Conservation (phyloP, 1,284 basidiomycete genomes). For the Marasmius oreades region DNA sequence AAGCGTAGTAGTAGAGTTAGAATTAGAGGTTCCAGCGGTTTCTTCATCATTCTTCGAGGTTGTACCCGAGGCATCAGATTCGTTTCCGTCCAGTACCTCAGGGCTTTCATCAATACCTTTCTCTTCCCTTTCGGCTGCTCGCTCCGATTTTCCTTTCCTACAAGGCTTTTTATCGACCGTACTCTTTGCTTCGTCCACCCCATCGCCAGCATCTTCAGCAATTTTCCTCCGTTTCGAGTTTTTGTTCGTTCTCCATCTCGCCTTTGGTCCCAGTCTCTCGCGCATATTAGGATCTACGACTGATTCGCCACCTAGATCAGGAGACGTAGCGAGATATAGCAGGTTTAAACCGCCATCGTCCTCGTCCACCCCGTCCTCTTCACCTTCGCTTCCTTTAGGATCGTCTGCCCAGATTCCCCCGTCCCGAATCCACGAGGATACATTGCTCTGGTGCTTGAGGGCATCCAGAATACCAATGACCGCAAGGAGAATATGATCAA, state of each 20-base stretch:
- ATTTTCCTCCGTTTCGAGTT: not conserved
- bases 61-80: not conserved
- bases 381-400: slow-evolving; percentile 8
- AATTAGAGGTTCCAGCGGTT: not conserved
- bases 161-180: too few species aligned
- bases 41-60: not conserved
- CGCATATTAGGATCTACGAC: not conserved
- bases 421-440: slow-evolving; percentile 63
- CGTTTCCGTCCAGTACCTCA: not conserved
- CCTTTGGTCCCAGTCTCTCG: not conserved
- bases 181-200: too few species aligned
- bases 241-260: not conserved
- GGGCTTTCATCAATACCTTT: not conserved
- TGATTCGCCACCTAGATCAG: not conserved
- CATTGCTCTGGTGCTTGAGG: slow-evolving; percentile 55
- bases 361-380: slow-evolving; percentile 44
- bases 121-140: not conserved
- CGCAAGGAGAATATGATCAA: slow-evolving; percentile 60
- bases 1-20: not conserved
- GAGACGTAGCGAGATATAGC: not conserved
- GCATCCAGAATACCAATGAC: slow-evolving; percentile 71
- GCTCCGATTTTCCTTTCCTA: too few species aligned
- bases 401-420: slow-evolving; percentile 44
- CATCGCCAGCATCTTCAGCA: not conserved
- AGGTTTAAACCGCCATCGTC: slow-evolving; percentile 4